Percentiles rank a stretch among this genome's conserved stretches.
These are phyloP conservation scores for Clonostachys rhizophaga DNA, from an alignment of 2,329 filamentous ascomycete genomes.

Conservation along the genomic window DNA sequence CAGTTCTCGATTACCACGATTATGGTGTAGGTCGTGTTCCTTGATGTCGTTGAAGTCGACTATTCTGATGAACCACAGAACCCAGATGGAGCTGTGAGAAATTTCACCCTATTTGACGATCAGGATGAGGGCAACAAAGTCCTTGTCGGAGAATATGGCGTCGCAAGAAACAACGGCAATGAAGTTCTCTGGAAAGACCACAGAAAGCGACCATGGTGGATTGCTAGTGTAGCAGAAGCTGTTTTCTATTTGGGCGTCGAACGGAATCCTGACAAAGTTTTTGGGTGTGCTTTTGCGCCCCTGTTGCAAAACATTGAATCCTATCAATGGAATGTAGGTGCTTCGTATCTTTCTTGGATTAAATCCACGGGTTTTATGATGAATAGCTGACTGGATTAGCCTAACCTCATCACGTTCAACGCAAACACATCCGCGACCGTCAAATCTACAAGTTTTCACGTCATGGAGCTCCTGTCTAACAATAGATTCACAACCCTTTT, in stretches of 20 bases:
- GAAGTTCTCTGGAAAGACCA: not conserved
- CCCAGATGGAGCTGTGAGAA: slow-evolving; percentile 19
- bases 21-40: slow-evolving; percentile 2
- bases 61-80: not conserved
- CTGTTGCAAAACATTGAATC: not conserved
- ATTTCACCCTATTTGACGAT: slow-evolving; percentile 31
- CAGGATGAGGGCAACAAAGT: slow-evolving; percentile 22
- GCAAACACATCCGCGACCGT: not conserved
- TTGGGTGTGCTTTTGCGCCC: not conserved
- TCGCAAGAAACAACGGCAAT: slow-evolving; percentile 21
- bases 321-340: not conserved
- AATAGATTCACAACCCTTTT: not conserved
- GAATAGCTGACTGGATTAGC: not conserved
- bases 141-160: slow-evolving; percentile 28
- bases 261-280: slow-evolving; percentile 21
- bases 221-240: slow-evolving; percentile 35
- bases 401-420: not conserved
- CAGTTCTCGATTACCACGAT: slow-evolving; percentile 24
- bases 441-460: not conserved
- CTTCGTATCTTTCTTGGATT: not conserved
- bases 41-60: no score
- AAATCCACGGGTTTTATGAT: not conserved
- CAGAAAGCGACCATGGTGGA: not conserved
- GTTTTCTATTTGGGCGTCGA: slow-evolving; percentile 50
- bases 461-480: not conserved